Percentiles rank a stretch among this genome's conserved stretches.
These are phyloP conservation scores for Russula olivacea DNA, from an alignment of 768 basidiomycete species.

Conservation along the genomic window DNA sequence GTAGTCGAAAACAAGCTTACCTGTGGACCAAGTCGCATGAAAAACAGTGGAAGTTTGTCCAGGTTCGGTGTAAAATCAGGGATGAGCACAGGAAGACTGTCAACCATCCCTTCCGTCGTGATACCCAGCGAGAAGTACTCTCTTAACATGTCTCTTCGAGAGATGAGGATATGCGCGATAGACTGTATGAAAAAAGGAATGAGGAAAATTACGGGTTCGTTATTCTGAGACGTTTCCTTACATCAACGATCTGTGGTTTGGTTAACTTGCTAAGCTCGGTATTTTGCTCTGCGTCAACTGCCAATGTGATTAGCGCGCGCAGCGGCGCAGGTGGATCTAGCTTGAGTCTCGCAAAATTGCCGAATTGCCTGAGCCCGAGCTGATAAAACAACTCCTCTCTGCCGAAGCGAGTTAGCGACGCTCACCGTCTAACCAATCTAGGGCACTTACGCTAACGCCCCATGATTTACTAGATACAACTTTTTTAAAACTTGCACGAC, in stretches of 20 bases:
- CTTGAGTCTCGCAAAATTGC: constrained; percentile 66
- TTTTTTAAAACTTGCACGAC: constrained; percentile 85
- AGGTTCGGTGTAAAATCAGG: constrained; percentile 87
- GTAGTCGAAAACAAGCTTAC: constrained; percentile 29
- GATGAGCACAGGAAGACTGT: constrained; percentile 75
- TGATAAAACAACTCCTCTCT: constrained; percentile 97
- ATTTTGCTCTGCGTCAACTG: constrained; percentile 63
- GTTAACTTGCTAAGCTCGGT: constrained; percentile 45
- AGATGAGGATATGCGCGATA: constrained; percentile 55
- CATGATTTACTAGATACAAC: constrained; percentile 85
- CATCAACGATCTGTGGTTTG: constrained; percentile 64
- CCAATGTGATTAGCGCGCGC: constrained; percentile 65
- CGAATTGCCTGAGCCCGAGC: constrained; percentile 86
- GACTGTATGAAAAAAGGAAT: constrained; percentile 37
- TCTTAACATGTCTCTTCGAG: constrained; percentile 72
- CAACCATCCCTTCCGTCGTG: constrained; percentile 57
- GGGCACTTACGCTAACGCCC: constrained; percentile 64
- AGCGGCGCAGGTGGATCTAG: constrained; percentile 80
- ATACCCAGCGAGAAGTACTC: constrained; percentile 89
- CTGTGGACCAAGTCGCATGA: constrained; percentile 91
- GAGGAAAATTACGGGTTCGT: neutral
- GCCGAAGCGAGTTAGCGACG: neutral
- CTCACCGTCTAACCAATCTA: too few relatives aligned
- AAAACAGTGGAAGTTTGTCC: constrained; percentile 80
- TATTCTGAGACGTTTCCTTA: constrained; percentile 32